Percentiles rank a stretch among this genome's conserved stretches.
phyloP scores from a whole-genome alignment of 1,139 yeast genomes.

The Taiozyma onychis region DNA sequence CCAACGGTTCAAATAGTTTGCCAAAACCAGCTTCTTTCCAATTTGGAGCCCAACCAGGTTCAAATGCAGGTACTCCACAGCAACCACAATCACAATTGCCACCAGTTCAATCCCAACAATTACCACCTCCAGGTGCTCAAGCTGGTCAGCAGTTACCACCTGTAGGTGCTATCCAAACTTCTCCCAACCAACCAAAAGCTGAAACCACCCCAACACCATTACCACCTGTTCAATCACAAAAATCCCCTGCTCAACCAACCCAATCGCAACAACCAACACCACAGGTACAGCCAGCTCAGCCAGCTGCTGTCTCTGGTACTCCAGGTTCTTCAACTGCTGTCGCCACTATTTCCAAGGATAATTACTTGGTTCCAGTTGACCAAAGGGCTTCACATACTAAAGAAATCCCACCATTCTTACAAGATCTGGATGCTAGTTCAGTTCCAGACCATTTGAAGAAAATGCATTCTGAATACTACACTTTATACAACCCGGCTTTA shows the following conservation, averaged over 20 bases:
- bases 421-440: constrained; percentile 74
- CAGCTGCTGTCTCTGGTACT: constrained; percentile 14
- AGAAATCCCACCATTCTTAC: constrained; percentile 75
- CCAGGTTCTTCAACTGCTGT: constrained; percentile 20
- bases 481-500: constrained; percentile 85
- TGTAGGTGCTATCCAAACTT: constrained; percentile 18
- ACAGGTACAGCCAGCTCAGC: constrained; percentile 4
- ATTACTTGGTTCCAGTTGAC: constrained; percentile 31
- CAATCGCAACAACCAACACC: constrained; percentile 12
- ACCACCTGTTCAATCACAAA: constrained; percentile 21
- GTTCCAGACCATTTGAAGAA: constrained; percentile 79
- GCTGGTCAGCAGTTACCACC: constrained; percentile 20
- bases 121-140: constrained; percentile 22
- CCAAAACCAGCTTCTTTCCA: constrained; percentile 18
- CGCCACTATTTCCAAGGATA: constrained; percentile 22
- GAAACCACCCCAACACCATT: constrained; percentile 23
- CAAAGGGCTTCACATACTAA: constrained; percentile 56
- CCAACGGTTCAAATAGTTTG: constrained; percentile 18
- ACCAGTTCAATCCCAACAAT: constrained; percentile 23
- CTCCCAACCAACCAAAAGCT: constrained; percentile 25
- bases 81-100: constrained; percentile 26
- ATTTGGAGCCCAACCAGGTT: constrained; percentile 7
- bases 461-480: constrained; percentile 83
- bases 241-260: constrained; percentile 19
- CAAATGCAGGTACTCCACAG: constrained; percentile 19